Evolutionary conservation across 169 alveolate species (phyloP).

Genomic region (Pseudocohnilembus persalinus): DNA sequence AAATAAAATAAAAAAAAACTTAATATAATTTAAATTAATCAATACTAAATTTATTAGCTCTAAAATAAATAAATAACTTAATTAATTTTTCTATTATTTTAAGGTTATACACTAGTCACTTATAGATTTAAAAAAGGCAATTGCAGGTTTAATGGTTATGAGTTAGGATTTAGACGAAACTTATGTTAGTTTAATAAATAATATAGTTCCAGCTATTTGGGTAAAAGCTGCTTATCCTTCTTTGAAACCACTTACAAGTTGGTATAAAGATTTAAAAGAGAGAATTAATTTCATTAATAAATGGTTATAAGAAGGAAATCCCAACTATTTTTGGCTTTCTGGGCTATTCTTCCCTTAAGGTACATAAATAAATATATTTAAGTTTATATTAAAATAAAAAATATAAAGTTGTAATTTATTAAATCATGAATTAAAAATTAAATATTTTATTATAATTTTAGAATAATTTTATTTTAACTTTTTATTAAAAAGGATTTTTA

Average conservation of each 20-base stretch:
- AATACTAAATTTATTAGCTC: no score
- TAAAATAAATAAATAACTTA: no score
- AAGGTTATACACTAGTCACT: no score
- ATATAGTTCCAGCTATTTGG: slow-evolving; percentile 86
- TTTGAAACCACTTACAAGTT: slow-evolving; percentile 79
- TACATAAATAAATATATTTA: no score
- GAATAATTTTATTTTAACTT: neutral
- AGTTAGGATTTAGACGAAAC: slow-evolving; percentile 68
- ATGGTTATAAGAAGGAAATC: slow-evolving; percentile 84
- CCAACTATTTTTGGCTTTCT: slow-evolving; percentile 81
- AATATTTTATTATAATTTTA: neutral
- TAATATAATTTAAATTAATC: no score
- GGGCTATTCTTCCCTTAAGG: slow-evolving; percentile 92
- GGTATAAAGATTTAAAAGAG: slow-evolving; percentile 80
- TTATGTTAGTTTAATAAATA: slow-evolving; percentile 42
- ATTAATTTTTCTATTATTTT: no score
- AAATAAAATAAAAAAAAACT: no score
- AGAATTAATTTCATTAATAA: slow-evolving; percentile 78
- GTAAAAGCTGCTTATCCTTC: slow-evolving; percentile 80
- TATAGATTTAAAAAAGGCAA: slow-evolving; percentile 76
- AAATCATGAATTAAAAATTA: neutral
- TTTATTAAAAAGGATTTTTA: slow-evolving; percentile 41
- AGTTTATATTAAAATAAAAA: no score
- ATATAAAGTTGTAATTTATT: no score
- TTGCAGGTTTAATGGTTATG: slow-evolving; percentile 87